phyloP scores from a whole-genome alignment of 2,329 filamentous ascomycete genomes.

The Cordyceps sp. region DNA sequence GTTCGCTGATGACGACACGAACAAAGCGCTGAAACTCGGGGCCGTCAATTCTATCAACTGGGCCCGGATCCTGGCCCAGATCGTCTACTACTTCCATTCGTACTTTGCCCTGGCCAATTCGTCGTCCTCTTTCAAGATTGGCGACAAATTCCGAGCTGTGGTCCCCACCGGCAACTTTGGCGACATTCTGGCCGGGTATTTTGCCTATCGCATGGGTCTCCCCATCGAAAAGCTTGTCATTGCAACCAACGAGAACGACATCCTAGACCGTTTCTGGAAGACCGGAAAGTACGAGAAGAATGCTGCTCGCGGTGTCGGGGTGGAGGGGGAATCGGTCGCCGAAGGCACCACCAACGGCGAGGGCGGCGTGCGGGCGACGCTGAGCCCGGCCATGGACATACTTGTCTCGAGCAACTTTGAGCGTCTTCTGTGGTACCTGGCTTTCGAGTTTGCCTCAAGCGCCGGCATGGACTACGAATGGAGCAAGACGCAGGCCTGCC shows the following conservation, averaged over 20 bases:
- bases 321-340: constrained; percentile 45
- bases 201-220: constrained; percentile 78
- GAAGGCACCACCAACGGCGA: constrained; percentile 48
- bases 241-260: constrained; percentile 95
- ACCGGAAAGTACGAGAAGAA: constrained; percentile 82
- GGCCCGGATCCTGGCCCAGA: constrained; percentile 88
- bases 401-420: constrained; percentile 95
- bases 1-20: constrained; percentile 73
- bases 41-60: constrained; percentile 97
- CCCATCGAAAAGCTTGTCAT: constrained; percentile 79
- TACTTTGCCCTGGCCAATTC: constrained; percentile 66
- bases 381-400: constrained; percentile 95
- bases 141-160: constrained; percentile 63
- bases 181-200: constrained; percentile 85
- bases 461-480: constrained; percentile 47
- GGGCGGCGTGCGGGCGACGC: constrained; percentile 73
- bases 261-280: constrained; percentile 88
- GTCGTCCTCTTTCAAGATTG: constrained; percentile 41
- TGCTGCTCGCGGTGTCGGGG: constrained; percentile 37
- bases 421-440: constrained; percentile 83
- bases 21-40: constrained; percentile 66
- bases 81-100: constrained; percentile 90
- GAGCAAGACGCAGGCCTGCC: constrained; percentile 53
- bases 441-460: constrained; percentile 49
- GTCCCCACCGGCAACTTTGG: constrained; percentile 93